Percentiles rank a stretch among this genome's conserved stretches.
These are phyloP conservation scores for Cryptosporidium viatorum DNA, from an alignment of 169 alveolate species.

Conservation along the genomic window DNA sequence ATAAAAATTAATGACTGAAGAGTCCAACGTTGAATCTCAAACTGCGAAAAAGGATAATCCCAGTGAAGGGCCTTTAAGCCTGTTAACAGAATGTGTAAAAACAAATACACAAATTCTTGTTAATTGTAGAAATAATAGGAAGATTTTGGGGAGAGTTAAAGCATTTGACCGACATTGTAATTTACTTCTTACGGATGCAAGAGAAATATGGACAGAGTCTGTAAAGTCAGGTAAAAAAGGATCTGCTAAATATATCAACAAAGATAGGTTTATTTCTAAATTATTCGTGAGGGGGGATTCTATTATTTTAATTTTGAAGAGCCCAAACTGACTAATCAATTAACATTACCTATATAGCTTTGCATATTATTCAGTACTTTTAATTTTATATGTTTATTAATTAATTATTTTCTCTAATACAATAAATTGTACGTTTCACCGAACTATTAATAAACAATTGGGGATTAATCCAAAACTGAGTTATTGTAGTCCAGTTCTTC, in stretches of 20 bases:
- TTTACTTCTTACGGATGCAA: conserved; percentile 95
- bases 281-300: conserved; percentile 98
- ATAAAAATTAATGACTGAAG: conserved; percentile 35
- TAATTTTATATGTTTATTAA: background rate
- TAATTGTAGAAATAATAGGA: conserved; percentile 97
- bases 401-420: background rate
- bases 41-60: conserved; percentile 89
- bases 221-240: conserved; percentile 90
- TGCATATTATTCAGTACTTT: background rate
- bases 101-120: conserved; percentile 95
- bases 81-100: conserved; percentile 94
- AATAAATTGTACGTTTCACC: no score
- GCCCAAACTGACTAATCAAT: conserved; percentile 90
- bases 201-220: conserved; percentile 97
- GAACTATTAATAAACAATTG: background rate
- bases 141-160: conserved; percentile 95
- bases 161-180: conserved; percentile 99
- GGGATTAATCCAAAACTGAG: background rate
- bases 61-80: conserved; percentile 95
- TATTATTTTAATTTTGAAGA: conserved; percentile 93
- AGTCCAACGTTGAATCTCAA: conserved; percentile 9
- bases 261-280: conserved; percentile 95
- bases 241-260: conserved; percentile 89
- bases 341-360: conserved; percentile 4
- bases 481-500: background rate